Evolutionary conservation across 2,329 filamentous ascomycete genomes (phyloP).

Genomic region (Rutstroemia sp.): DNA sequence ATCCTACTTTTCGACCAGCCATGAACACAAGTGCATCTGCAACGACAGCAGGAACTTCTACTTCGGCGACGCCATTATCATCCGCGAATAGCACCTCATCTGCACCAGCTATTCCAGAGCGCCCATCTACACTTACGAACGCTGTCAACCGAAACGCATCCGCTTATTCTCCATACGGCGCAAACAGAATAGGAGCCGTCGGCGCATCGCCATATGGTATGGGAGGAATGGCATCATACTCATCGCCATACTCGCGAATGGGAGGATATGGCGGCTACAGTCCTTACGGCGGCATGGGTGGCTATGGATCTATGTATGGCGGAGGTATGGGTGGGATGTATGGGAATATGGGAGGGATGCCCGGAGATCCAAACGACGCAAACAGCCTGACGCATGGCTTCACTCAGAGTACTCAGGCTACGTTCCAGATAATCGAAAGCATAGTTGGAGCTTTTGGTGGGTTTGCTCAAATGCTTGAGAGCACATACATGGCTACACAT

Average conservation of each 20-base stretch:
- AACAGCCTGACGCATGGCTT: conserved; percentile 94
- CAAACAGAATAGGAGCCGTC: conserved; percentile 49
- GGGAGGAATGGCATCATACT: conserved; percentile 32
- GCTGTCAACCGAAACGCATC: conserved; percentile 84
- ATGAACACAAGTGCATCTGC: conserved; percentile 25
- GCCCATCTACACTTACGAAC: conserved; percentile 69
- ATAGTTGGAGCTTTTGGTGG: conserved; percentile 95
- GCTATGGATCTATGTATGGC: conserved; percentile 33
- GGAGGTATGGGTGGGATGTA: conserved; percentile 31
- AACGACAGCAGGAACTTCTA: conserved; percentile 34
- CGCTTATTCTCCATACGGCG: conserved; percentile 62
- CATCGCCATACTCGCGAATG: conserved; percentile 43
- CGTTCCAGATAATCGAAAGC: conserved; percentile 97
- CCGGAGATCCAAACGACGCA: conserved; percentile 73
- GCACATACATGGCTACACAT: conserved; percentile 99
- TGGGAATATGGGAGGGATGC: conserved; percentile 40
- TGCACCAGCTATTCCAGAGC: conserved; percentile 67
- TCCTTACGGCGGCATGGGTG: conserved; percentile 33
- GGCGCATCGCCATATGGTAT: conserved; percentile 29
- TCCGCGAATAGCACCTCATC: conserved; percentile 33
- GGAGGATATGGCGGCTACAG: conserved; percentile 30
- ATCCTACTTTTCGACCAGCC: conserved; percentile 20
- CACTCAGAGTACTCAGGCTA: conserved; percentile 89
- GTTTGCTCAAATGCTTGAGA: conserved; percentile 98
- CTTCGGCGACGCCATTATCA: conserved; percentile 27